Percentiles rank a stretch among this genome's conserved stretches.
These are phyloP conservation scores for Leccinum angustisporum DNA, from an alignment of 1,284 basidiomycete species.

Conservation along the genomic window DNA sequence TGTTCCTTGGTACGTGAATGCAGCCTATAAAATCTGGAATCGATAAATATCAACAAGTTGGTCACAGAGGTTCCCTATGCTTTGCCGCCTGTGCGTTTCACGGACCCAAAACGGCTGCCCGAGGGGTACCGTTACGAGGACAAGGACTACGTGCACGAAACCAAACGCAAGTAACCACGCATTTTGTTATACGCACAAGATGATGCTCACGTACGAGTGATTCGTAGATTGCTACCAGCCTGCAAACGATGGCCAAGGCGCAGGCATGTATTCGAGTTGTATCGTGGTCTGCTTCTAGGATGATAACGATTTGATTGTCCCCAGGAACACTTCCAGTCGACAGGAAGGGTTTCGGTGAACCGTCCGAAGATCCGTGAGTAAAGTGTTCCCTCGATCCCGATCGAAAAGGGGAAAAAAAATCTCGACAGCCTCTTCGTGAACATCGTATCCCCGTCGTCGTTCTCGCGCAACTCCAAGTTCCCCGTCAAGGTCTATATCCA, in stretches of 20 bases:
- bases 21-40: not conserved
- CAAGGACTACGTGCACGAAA: conserved; percentile 62
- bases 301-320: not conserved
- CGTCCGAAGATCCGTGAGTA: conserved; percentile 68
- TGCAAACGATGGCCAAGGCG: conserved; percentile 60
- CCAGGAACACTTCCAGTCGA: conserved; percentile 46
- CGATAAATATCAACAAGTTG: not conserved
- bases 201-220: not conserved
- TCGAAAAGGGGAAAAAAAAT: not conserved
- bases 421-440: conserved; percentile 63
- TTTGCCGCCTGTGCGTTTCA: conserved; percentile 59
- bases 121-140: conserved; percentile 52
- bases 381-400: not conserved
- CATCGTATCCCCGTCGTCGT: conserved; percentile 62
- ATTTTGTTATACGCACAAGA: not conserved
- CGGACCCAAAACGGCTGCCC: conserved; percentile 60
- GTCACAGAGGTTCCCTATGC: conserved; percentile 71
- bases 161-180: conserved; percentile 47
- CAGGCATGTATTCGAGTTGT: conserved; percentile 34
- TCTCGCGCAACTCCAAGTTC: conserved; percentile 46
- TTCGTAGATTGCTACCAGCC: conserved; percentile 58
- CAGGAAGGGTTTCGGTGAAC: conserved; percentile 62
- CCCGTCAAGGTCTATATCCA: conserved; percentile 77
- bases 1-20: conserved; percentile 56
- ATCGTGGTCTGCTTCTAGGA: not conserved